Base-by-base conservation (phyloP, 164 flowering plant species). In the Piper betle region DNA sequence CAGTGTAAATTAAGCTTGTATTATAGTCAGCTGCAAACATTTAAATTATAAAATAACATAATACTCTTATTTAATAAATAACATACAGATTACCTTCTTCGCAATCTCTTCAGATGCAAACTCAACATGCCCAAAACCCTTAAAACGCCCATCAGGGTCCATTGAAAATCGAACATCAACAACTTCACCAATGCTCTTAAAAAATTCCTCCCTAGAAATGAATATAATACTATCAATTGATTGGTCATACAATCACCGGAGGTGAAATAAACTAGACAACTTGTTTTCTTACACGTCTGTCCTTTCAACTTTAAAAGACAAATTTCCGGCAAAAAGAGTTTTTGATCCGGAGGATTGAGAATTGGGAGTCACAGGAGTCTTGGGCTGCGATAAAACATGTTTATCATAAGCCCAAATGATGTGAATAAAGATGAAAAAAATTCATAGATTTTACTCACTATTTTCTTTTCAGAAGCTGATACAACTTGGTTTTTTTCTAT, bases 111-210 rank as follows among this genome's bases (percentile, higher is more conserved):
- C 82, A 12, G 87, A 69, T 19, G 79, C 80, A 77, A 90, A 93
- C 64, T 93, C 96, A 69, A 90, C 87, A 81, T 93, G 96, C n/a
- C 88, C 94, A 72, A 76, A 93, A 17, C 99, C 99, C 70, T 65
- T 88, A 53, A 82, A 80, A 4, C 63, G 64, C 1, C 84, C 88
- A 33, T 88, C 93, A 1, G 54, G 58, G 57, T 76, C 64, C 11
- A 68, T 48, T 9, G 91, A 70, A 52, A 93, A 78, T 19, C 96
- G 90, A 4, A 93, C 73, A 52, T 79, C 87, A 15, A 73, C 82
- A 71, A 88, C 62, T 69, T 84, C 84, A 37, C 95, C 99, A 50
- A 65, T 80, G 52, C 70, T 75, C 57, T 85, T 74, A 58, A 93
- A 90, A 69, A 93, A 90, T 12, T 84, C 65, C 58, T 65, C 80